Base-by-base conservation (phyloP, 768 basidiomycete genomes). In the Lentinula lateritia region DNA sequence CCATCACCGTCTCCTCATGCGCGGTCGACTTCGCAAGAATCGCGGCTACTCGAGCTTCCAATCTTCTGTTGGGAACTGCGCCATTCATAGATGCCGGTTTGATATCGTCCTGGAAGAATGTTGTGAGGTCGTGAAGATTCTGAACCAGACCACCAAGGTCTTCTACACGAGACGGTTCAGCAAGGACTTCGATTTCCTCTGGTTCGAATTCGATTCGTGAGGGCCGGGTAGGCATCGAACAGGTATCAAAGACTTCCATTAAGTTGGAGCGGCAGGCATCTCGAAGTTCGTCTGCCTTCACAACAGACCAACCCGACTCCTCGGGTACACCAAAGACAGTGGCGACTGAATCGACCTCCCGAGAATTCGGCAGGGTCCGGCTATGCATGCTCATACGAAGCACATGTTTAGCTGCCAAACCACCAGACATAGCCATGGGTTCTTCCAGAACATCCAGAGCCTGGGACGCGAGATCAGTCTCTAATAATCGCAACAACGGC, bases 401-500 rank as follows among this genome's bases (percentile, higher is more conserved):
- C n/a, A 95, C 90, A 65, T 93, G 89, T 62, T 89, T 89, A 0
- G 92, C 91, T 0, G 88, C 81, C 52, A 85, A 86, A 23, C 90
- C 89, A 46, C 87, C 85, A 1, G 85, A 85, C 74, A 94, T 88
- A 18, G 81, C 83, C 73, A 92, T 85, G 0, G 94, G 94, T 66
- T 95, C 90, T 67, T 97, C 94, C 6, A 98, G 81, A n/a, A 98
- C 93, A 52, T 95, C 95, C 52, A 98, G 80, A 1, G 94, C 95
- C 63, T 91, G 85, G 7, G 87, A 74, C 9, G 95, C 89, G 38
- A 94, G 81, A 64, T 95, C 90, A 2, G 92, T 92, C 66, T 91
- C 89, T n/a, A 97, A 78, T 23, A 98, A 81, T 32, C 93, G 87
- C 36, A 98, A 76, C 32, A 98, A 79, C 0, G 95, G 95, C 89